Conservation (phyloP, 2,329 filamentous ascomycete species). For the Xenoacremonium recifei region DNA sequence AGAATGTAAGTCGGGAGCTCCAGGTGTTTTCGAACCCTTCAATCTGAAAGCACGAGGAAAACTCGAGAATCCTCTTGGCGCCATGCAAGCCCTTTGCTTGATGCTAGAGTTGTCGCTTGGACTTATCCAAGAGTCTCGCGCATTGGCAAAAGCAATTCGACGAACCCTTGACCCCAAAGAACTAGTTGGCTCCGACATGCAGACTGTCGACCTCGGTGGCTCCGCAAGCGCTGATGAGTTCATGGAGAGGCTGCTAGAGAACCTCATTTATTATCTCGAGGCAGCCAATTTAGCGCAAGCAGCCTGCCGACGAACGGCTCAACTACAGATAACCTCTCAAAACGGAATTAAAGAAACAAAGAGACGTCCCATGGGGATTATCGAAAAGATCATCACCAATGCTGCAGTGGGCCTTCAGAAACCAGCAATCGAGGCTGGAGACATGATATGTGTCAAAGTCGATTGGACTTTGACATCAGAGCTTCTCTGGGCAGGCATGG, state of each 20-base stretch:
- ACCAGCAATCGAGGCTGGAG: slow-evolving; percentile 4
- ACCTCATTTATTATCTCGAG: slow-evolving; percentile 13
- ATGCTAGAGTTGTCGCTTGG: slow-evolving; percentile 2
- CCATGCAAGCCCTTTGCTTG: no score
- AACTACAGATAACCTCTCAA: background rate
- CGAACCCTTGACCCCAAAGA: slow-evolving; percentile 3
- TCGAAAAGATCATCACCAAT: background rate
- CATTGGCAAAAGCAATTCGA: slow-evolving; percentile 11
- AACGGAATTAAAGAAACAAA: slow-evolving; percentile 1
- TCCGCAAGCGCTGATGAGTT: slow-evolving; percentile 5
- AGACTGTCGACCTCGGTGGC: slow-evolving; percentile 11
- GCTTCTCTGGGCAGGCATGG: slow-evolving; percentile 41
- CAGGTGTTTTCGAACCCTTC: no score
- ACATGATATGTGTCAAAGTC: slow-evolving; percentile 39
- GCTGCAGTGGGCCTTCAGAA: background rate
- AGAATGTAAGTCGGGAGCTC: no score
- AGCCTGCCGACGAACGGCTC: background rate
- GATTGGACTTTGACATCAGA: slow-evolving; percentile 48
- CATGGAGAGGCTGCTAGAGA: slow-evolving; percentile 8
- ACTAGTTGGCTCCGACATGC: slow-evolving; percentile 9
- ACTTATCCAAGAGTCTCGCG: slow-evolving; percentile 3
- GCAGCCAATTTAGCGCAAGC: slow-evolving; percentile 10
- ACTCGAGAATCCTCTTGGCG: no score
- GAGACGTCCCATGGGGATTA: background rate
- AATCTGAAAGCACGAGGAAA: no score